Percentiles rank a stretch among this genome's conserved stretches.
Conservation (phyloP, 202 grass and related monocot genomes). For the Hordeum pubiflorum region DNA sequence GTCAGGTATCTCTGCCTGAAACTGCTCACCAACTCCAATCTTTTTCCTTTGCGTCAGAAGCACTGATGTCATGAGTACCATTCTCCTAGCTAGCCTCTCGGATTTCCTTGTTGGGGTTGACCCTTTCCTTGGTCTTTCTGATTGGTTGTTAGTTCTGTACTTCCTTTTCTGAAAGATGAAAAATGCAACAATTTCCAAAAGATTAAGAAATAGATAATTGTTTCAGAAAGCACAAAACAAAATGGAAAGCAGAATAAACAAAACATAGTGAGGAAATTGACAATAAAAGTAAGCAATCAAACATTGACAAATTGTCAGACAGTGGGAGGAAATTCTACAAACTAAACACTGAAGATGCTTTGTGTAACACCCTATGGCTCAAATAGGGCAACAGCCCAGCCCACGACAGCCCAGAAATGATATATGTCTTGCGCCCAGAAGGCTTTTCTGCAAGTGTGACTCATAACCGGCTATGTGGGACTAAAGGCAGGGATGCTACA, state of each 20-base stretch:
- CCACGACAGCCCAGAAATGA: not conserved
- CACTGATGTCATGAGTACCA: constrained; percentile 50
- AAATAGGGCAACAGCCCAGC: not conserved
- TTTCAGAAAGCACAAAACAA: not conserved
- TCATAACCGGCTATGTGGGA: not conserved
- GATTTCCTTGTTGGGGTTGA: constrained; percentile 66
- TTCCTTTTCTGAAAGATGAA: constrained; percentile 61
- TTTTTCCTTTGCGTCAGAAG: constrained; percentile 62
- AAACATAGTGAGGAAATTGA: constrained; percentile 1
- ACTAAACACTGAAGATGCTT: not conserved
- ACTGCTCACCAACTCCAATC: constrained; percentile 59
- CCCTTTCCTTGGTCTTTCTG: constrained; percentile 43
- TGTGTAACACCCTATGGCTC: not conserved
- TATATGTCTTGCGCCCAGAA: not conserved
- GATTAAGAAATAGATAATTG: constrained; percentile 12
- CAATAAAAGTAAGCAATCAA: constrained; percentile 20
- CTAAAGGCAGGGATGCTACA: not conserved
- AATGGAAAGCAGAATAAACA: constrained; percentile 7
- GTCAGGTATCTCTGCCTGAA: constrained; percentile 76
- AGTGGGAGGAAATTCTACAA: not conserved
- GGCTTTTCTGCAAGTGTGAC: not conserved
- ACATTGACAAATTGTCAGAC: not conserved
- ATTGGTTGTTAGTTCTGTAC: constrained; percentile 28
- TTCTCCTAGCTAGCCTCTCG: constrained; percentile 69
- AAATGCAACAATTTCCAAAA: constrained; percentile 14